Conservation (phyloP, 352 stramenopile genomes). For the Pelagophyceae sp. region DNA sequence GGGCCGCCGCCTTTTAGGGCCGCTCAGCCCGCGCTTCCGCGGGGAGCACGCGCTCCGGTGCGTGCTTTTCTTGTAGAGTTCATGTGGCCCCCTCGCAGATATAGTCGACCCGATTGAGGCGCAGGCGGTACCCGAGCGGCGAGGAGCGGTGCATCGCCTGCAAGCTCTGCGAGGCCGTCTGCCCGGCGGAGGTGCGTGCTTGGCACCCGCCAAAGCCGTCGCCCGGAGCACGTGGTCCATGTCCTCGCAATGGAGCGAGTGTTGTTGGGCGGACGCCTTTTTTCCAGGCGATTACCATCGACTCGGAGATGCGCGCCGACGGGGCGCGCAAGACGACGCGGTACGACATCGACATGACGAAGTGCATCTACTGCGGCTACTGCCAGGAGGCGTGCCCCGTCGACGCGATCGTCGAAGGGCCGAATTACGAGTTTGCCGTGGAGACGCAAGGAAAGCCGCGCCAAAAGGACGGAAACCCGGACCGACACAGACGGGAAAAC, state of each 20-base stretch:
- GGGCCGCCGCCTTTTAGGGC: constrained; percentile 42
- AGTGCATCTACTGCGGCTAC: constrained; percentile 98
- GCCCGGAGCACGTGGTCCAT: no score
- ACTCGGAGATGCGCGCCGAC: constrained; percentile 92
- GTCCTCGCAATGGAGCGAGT: neutral
- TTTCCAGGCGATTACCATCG: constrained; percentile 96
- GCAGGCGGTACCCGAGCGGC: constrained; percentile 89
- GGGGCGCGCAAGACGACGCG: constrained; percentile 93
- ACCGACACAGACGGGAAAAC: no score
- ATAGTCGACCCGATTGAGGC: neutral
- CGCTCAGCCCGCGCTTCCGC: constrained; percentile 89
- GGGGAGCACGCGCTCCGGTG: constrained; percentile 87
- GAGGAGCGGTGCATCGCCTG: constrained; percentile 99
- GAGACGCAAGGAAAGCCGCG: no score
- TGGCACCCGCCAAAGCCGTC: no score
- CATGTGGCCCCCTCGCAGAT: neutral
- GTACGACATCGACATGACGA: constrained; percentile 99
- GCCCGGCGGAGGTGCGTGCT: constrained; percentile 73
- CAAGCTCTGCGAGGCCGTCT: constrained; percentile 99
- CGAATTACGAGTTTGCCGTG: constrained; percentile 99
- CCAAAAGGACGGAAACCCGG: no score
- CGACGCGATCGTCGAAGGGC: constrained; percentile 98
- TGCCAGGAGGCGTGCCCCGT: constrained; percentile 84
- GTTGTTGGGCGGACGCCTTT: no score
- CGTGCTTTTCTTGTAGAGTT: neutral